A percentile compares a stretch with the other conserved stretches of the same genome.
Evolutionary conservation across 495 filamentous ascomycete species (phyloP).

Genomic region (Aspergillus incahuasiensis): DNA sequence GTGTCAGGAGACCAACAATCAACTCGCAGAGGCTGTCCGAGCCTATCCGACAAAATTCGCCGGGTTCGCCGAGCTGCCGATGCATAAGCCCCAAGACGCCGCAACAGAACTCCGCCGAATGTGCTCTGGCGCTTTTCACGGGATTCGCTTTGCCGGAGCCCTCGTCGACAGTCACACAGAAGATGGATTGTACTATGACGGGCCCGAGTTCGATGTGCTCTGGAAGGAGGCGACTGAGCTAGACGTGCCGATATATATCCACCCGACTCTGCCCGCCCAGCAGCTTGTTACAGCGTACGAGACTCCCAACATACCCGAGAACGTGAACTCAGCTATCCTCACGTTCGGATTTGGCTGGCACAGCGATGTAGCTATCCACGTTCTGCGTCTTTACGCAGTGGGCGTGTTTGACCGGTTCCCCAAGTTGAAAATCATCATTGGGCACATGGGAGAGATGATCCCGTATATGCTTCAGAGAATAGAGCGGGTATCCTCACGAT

Average conservation of each 20-base stretch:
- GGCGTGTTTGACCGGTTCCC: slow-evolving; percentile 49
- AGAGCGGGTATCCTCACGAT: slow-evolving; percentile 13
- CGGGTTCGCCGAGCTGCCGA: slow-evolving; percentile 52
- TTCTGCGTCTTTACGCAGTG: slow-evolving; percentile 37
- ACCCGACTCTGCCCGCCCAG: slow-evolving; percentile 43
- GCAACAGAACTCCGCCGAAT: slow-evolving; percentile 46
- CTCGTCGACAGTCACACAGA: slow-evolving; percentile 49
- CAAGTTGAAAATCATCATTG: slow-evolving; percentile 40
- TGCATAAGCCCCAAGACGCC: slow-evolving; percentile 40
- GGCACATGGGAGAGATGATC: slow-evolving; percentile 44
- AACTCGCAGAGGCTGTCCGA: slow-evolving; percentile 46
- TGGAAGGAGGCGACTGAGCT: slow-evolving; percentile 47
- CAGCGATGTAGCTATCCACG: slow-evolving; percentile 40
- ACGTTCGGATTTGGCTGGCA: slow-evolving; percentile 43
- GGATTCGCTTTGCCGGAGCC: slow-evolving; percentile 48
- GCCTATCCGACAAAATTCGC: slow-evolving; percentile 43
- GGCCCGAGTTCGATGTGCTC: slow-evolving; percentile 36
- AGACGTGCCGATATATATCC: slow-evolving; percentile 56
- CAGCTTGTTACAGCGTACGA: slow-evolving; percentile 24
- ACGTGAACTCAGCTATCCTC: slow-evolving; percentile 31
- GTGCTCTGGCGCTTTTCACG: slow-evolving; percentile 28
- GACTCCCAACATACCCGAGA: slow-evolving; percentile 28
- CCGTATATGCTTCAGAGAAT: slow-evolving; percentile 40
- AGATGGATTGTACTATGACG: slow-evolving; percentile 46
- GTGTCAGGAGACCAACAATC: slow-evolving; percentile 47